These are phyloP conservation scores for Pichia rugopelliculosa DNA, from an alignment of 805 yeast genomes.

Conservation along the genomic window DNA sequence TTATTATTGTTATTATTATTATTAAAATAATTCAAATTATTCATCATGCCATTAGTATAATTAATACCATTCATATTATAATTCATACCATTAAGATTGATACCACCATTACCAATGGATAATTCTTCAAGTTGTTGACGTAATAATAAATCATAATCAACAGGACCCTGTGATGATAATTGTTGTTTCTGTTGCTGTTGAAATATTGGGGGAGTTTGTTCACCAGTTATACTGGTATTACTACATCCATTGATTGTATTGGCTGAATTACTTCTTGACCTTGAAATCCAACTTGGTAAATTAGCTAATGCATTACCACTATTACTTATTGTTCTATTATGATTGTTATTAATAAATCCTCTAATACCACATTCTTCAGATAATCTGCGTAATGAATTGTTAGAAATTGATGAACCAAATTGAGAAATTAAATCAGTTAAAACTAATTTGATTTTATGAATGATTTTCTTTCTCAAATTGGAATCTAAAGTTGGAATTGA, in stretches of 20 bases:
- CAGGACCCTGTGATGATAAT: constrained; percentile 4
- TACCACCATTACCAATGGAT: constrained; percentile 12
- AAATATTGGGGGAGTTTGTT: constrained; percentile 16
- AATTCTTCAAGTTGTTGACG: constrained; percentile 26
- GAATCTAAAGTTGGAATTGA: constrained; percentile 62
- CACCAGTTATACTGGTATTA: constrained; percentile 13
- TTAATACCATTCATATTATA: not conserved
- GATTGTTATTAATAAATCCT: constrained; percentile 15
- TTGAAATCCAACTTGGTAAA: constrained; percentile 7
- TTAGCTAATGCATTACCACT: constrained; percentile 6
- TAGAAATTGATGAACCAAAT: constrained; percentile 51
- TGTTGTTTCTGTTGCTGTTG: constrained; percentile 5
- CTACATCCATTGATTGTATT: constrained; percentile 8
- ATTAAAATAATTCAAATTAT: not conserved
- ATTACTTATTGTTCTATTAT: constrained; percentile 19
- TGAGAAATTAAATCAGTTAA: constrained; percentile 48
- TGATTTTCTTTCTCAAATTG: constrained; percentile 48
- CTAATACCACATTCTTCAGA: constrained; percentile 86
- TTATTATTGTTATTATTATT: not conserved
- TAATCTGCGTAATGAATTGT: constrained; percentile 72
- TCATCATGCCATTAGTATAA: not conserved
- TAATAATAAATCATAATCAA: constrained; percentile 23
- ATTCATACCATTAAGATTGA: not conserved
- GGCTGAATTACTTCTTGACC: constrained; percentile 9
- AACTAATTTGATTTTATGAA: constrained; percentile 54